Base-by-base conservation (phyloP, 768 basidiomycete genomes). In the Suillus tomentosus region DNA sequence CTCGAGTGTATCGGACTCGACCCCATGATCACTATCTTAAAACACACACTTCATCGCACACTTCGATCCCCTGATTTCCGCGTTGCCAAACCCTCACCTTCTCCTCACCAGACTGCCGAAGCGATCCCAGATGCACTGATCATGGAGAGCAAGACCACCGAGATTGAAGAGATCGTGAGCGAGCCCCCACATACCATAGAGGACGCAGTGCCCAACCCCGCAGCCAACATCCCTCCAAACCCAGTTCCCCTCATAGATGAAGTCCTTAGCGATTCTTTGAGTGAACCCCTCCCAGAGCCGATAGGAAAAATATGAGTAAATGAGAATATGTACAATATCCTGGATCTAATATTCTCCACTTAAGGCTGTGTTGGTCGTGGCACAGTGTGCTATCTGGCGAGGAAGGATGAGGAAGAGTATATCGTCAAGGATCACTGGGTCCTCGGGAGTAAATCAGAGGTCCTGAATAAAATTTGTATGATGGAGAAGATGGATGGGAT, bases 381-480 rank as follows among this genome's bases (percentile, higher is more conserved):
- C 22, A 58, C 19, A 3, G 22, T 22, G 13, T 37, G 36, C 56
- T 39, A 58, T 6, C 5, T 27, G n/a, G 9, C 9, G 1, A 58
- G 9, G 27, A 39, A 22, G 42, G 42, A 22, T 11, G 36, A 39
- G 4, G 36, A 27, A 24, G 63, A 48, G 3, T 58, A 65, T 0
- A 43, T 34, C 0, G 27, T 67, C 2, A 67, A 67, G 19, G 61
- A 67, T 27, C 27, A 39, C 1, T 67, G 64, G 66, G 61, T 65
- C 8, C 27, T 51, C 14, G 1, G 27, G 10, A 45, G 61, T 14
- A 51, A 51, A 4, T 19, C 39, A 1, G 15, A 59, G 15, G 62
- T 64, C 39, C 56, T 54, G 10, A 62, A 58, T 0, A 56, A 67
- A n/a, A 48, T 51, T 5, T 39, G 2, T 17, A 67, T 67, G 11